These are phyloP conservation scores for Phyllosticta citriasiana DNA, from an alignment of 2,329 filamentous ascomycete species.

Conservation along the genomic window DNA sequence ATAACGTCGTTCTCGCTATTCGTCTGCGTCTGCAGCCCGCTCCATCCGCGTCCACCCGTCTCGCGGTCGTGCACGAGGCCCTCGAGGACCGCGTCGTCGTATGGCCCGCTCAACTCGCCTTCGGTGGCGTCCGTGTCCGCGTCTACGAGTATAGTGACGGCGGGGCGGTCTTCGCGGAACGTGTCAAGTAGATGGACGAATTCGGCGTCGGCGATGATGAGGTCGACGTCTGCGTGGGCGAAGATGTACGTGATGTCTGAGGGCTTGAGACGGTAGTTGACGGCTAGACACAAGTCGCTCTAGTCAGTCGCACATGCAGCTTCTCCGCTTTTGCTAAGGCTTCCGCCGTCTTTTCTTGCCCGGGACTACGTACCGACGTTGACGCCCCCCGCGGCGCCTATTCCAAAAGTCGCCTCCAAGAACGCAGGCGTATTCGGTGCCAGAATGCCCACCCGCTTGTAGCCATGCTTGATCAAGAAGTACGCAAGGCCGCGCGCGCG, in stretches of 20 bases:
- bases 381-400: conserved; percentile 70
- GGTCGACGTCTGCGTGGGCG: conserved; percentile 73
- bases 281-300: conserved; percentile 28
- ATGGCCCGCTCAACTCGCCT: conserved; percentile 66
- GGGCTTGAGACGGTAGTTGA: conserved; percentile 65
- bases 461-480: conserved; percentile 65
- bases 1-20: conserved; percentile 70
- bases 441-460: conserved; percentile 72
- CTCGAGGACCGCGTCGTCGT: conserved; percentile 73
- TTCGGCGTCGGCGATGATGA: conserved; percentile 79
- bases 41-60: conserved; percentile 65
- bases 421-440: conserved; percentile 92
- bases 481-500: conserved; percentile 82
- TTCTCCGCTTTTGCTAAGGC: background rate
- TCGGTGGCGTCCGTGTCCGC: conserved; percentile 70
- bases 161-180: conserved; percentile 51
- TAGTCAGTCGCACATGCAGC: background rate
- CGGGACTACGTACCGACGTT: conserved; percentile 46
- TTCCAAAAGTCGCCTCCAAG: conserved; percentile 79
- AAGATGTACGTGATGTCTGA: conserved; percentile 91
- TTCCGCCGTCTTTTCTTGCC: background rate
- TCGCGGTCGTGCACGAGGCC: conserved; percentile 62
- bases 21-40: conserved; percentile 58
- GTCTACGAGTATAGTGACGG: conserved; percentile 67
- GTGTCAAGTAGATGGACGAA: conserved; percentile 59